Conservation (phyloP, 164 flowering plant species). For the Nymphaea thermarum region DNA sequence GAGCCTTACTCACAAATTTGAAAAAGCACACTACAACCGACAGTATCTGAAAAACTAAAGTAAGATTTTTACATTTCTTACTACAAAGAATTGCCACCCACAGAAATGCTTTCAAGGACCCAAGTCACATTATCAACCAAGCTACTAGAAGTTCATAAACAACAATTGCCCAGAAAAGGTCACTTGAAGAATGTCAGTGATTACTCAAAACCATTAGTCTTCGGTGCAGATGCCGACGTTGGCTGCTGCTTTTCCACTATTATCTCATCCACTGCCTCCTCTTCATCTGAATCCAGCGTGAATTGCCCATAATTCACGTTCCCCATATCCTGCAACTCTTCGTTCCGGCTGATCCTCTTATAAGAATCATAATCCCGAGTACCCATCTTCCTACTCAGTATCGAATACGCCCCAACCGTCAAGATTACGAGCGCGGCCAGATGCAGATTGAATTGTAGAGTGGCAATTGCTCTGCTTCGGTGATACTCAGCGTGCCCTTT, state of each 20-base stretch:
- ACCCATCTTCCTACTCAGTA: conserved; percentile 12
- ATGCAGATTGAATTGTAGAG: conserved; percentile 83
- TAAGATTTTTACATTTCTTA: too few relatives aligned
- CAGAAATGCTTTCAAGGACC: too few relatives aligned
- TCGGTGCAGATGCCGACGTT: conserved; percentile 16
- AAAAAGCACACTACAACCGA: too few relatives aligned
- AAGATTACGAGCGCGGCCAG: conserved; percentile 63
- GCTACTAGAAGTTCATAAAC: too few relatives aligned
- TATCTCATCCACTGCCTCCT: conserved; percentile 23
- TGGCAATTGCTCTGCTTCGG: conserved; percentile 70
- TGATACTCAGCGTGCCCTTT: conserved; percentile 73
- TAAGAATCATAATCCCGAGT: conserved; percentile 25
- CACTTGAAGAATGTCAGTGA: too few relatives aligned
- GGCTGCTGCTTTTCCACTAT: conserved; percentile 21
- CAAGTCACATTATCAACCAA: too few relatives aligned
- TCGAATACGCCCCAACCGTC: conserved; percentile 28
- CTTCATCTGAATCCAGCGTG: conserved; percentile 75
- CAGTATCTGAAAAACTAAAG: too few relatives aligned
- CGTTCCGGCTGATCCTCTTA: conserved; percentile 40
- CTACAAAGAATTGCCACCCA: too few relatives aligned
- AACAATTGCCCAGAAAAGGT: too few relatives aligned
- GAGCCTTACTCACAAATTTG: too few relatives aligned
- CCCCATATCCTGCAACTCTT: conserved; percentile 38
- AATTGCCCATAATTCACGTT: conserved; percentile 19
- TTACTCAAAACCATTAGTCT: conserved; percentile 33